Evolutionary conservation across 1,284 basidiomycete genomes (phyloP), one percentile per base, ranked within the genome.

Genomic region (Heterobasidion occidentale): DNA sequence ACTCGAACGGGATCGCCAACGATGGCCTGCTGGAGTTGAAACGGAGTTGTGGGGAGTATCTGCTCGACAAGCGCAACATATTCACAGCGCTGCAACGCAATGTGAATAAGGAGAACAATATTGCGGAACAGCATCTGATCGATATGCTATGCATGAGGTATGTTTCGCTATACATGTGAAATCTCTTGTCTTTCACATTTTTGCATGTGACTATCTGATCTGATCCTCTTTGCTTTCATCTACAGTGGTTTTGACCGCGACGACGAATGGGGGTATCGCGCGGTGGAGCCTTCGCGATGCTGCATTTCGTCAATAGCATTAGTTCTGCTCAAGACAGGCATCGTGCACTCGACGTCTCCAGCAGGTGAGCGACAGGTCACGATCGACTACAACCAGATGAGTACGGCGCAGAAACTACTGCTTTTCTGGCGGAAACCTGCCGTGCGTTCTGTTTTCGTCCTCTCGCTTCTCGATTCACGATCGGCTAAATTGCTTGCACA

Each of bases 71-170:
- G 70, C 81, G 82, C 65, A 92, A 89, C 70, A 98, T 99, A 66
- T 99, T 99, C 70, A 97, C 97, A 2, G 96, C 96, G 20, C 75
- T 99, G 58, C 96, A 99, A 77, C 80, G 97, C 64, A 99, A 99
- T 71, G 94, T 99, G 59, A 97, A 97, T 76, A 97, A 97, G 78
- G 96, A 98, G 77, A 98, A 98, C 71, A 99, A 99, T 70, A 79
- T 98, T 62, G 96, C 96, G 15, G 96, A 99, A 73, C 96, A 98
- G 74, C 96, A 99, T 74, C 77, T 99, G 62, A 99, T 99, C 72
- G 97, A 99, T 74, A 99, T 99, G 96, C 80, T 99, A 56, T 99
- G 97, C 76, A 98, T 98, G 94, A 96, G 92, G 94, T 94, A 68
- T 59, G 79, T 67, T 54, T 49, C 49, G 46, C 38, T 42, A 49